Conservation (phyloP, 345 rosid species). For the Pelargonium nanum region DNA sequence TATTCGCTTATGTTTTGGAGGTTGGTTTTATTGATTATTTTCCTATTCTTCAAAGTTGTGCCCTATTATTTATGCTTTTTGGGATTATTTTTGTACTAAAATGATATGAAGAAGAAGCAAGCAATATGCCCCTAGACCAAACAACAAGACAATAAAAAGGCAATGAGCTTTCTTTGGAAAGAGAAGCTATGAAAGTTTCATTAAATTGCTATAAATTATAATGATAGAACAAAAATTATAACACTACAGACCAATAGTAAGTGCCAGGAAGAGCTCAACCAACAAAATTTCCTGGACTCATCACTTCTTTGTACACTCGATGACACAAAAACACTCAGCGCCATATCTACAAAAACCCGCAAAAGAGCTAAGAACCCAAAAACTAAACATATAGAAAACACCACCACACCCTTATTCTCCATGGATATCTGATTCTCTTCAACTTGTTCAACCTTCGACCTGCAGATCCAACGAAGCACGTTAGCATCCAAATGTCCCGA, state of each 20-base stretch:
- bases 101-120: no score
- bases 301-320: background rate
- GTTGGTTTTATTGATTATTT: no score
- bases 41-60: no score
- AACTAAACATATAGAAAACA: conserved; percentile 26
- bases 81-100: no score
- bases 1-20: no score
- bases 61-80: no score
- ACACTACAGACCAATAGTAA: background rate
- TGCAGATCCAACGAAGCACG: conserved; percentile 11
- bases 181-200: no score
- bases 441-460: conserved; percentile 26
- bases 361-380: conserved; percentile 26
- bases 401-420: conserved; percentile 37
- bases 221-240: background rate
- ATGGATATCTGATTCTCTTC: conserved; percentile 23
- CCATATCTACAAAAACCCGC: conserved; percentile 27
- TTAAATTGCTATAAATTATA: no score
- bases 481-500: background rate
- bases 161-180: no score
- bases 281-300: background rate
- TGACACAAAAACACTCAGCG: conserved; percentile 11
- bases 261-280: background rate
- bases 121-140: no score
- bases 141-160: no score